These are phyloP conservation scores for Mycocentrospora acerina DNA, from an alignment of 2,329 filamentous ascomycete genomes.

Conservation along the genomic window DNA sequence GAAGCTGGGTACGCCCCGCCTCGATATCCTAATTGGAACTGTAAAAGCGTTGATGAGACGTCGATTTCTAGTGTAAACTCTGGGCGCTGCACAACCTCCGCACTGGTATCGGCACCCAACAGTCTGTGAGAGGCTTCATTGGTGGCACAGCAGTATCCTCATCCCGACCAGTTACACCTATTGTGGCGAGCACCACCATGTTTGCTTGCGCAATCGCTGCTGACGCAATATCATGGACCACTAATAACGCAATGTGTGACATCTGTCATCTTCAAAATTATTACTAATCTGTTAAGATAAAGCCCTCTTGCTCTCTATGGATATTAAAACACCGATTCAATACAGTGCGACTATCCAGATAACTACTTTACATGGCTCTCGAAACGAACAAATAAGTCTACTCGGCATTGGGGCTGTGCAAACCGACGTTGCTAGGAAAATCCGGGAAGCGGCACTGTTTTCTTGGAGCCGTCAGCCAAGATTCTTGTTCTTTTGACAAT, in stretches of 20 bases:
- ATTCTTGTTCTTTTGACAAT: constrained; percentile 22
- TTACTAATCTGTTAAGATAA: constrained; percentile 4
- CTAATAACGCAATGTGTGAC: constrained; percentile 2
- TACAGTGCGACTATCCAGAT: constrained; percentile 3
- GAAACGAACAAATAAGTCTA: constrained; percentile 25
- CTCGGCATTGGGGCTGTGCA: constrained; percentile 35
- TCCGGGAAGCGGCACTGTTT: constrained; percentile 24
- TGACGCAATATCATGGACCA: constrained; percentile 3
- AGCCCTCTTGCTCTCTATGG: neutral
- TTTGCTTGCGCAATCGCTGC: neutral
- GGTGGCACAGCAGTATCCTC: constrained; percentile 5
- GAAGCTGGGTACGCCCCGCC: too few species aligned
- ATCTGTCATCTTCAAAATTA: neutral
- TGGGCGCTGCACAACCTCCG: constrained; percentile 7
- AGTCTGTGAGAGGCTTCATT: constrained; percentile 6
- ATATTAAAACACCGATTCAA: neutral
- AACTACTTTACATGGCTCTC: too few species aligned
- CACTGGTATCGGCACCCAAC: constrained; percentile 8
- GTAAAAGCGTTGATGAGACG: too few species aligned
- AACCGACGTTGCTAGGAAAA: constrained; percentile 12
- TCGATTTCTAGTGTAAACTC: too few species aligned
- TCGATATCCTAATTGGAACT: too few species aligned
- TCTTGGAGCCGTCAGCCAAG: constrained; percentile 40
- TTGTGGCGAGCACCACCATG: constrained; percentile 7
- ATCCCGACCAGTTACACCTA: constrained; percentile 3